Evolutionary conservation across 176 grass and related monocot genomes (phyloP).

Genomic region (Pharus latifolius): DNA sequence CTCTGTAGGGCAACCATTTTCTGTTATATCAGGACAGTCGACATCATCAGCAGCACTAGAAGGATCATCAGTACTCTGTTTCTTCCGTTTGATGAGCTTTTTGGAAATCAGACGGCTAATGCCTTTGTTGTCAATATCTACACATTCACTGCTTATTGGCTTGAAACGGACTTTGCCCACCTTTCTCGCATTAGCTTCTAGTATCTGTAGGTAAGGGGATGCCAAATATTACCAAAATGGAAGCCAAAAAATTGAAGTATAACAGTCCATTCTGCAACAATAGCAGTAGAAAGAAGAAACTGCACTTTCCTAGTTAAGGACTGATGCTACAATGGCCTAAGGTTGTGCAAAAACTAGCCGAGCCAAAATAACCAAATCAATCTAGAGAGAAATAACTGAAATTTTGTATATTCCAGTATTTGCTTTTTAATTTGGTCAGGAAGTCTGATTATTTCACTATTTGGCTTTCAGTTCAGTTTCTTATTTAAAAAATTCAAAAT

Average conservation of each 20-base stretch:
- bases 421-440: too few relatives aligned
- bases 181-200: constrained; percentile 67
- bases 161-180: constrained; percentile 67
- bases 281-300: neutral
- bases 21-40: constrained; percentile 4
- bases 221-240: neutral
- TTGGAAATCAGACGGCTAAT: constrained; percentile 44
- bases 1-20: constrained; percentile 45
- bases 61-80: constrained; percentile 14
- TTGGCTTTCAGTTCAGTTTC: neutral
- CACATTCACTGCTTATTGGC: constrained; percentile 54
- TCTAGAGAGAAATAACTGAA: too few relatives aligned
- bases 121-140: constrained; percentile 35
- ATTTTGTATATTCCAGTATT: too few relatives aligned
- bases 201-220: constrained; percentile 37
- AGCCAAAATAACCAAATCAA: too few relatives aligned
- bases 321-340: neutral
- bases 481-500: neutral
- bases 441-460: neutral
- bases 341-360: too few relatives aligned
- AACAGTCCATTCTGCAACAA: neutral
- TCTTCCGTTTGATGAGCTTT: constrained; percentile 69
- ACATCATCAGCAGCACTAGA: neutral
- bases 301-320: neutral
- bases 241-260: neutral